A percentile compares a stretch with the other conserved stretches of the same genome.
phyloP scores from a whole-genome alignment of 2,329 filamentous ascomycete species.

The Paracoccidioides brasiliensis region DNA sequence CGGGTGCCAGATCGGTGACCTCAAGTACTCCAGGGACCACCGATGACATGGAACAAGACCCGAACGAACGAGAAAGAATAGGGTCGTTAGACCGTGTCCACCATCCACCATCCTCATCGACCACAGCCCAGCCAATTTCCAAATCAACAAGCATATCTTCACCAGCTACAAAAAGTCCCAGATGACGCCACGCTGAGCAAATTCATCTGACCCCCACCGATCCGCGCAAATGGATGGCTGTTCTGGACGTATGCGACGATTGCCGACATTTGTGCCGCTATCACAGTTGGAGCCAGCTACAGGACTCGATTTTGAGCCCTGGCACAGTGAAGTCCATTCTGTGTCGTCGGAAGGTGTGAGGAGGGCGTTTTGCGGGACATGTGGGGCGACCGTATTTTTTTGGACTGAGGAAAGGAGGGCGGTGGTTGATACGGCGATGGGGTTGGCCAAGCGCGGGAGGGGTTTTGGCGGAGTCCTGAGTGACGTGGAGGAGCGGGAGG shows the following conservation, averaged over 20 bases:
- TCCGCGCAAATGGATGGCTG: constrained; percentile 16
- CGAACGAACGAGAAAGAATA: neutral
- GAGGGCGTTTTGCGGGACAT: constrained; percentile 33
- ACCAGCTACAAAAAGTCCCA: constrained; percentile 15
- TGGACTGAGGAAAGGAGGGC: constrained; percentile 20
- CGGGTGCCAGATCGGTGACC: constrained; percentile 25
- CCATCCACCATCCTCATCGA: constrained; percentile 13
- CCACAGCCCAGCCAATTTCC: constrained; percentile 11
- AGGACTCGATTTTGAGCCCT: constrained; percentile 14
- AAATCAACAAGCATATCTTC: constrained; percentile 12
- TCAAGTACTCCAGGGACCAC: neutral
- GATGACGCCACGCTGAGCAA: constrained; percentile 13
- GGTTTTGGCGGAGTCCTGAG: constrained; percentile 30
- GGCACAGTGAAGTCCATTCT: constrained; percentile 29
- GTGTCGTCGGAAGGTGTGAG: constrained; percentile 23
- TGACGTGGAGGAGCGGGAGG: constrained; percentile 24
- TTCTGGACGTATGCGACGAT: constrained; percentile 20
- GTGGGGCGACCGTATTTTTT: constrained; percentile 35
- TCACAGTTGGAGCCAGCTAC: constrained; percentile 23
- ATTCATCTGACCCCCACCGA: constrained; percentile 12
- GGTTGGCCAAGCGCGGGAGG: constrained; percentile 30
- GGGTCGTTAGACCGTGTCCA: constrained; percentile 14
- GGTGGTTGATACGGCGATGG: constrained; percentile 32
- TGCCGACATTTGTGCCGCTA: constrained; percentile 31
- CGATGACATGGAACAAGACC: neutral